phyloP scores from a whole-genome alignment of 257 asterid genomes.

The Eustoma russellianum region DNA sequence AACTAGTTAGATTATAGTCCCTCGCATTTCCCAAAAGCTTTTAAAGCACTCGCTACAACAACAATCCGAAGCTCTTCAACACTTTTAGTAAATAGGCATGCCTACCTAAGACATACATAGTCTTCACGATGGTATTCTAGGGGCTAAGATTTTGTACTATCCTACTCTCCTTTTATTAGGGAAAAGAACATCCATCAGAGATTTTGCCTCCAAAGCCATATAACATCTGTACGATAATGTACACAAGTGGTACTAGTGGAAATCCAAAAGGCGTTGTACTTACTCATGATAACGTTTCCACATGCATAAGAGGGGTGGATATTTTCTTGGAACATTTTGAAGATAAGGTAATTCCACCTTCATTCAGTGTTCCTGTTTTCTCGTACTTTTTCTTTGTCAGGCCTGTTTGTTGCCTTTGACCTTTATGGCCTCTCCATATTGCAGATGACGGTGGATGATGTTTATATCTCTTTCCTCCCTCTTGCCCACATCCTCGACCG shows the following conservation, averaged over 20 bases:
- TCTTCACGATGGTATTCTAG: too few relatives aligned
- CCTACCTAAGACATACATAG: too few relatives aligned
- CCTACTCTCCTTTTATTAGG: constrained; percentile 51
- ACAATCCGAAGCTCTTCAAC: not conserved
- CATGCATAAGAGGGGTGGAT: constrained; percentile 64
- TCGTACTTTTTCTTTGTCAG: not conserved
- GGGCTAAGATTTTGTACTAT: not conserved
- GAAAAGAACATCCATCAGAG: constrained; percentile 45
- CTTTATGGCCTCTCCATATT: not conserved
- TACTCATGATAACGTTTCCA: constrained; percentile 73
- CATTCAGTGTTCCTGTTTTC: not conserved
- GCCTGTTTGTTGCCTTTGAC: not conserved
- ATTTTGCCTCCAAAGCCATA: constrained; percentile 57
- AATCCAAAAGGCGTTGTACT: constrained; percentile 89
- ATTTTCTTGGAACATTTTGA: constrained; percentile 82
- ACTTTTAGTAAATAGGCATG: too few relatives aligned
- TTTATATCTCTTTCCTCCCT: constrained; percentile 92
- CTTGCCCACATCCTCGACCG: constrained; percentile 99
- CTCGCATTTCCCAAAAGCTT: too few relatives aligned
- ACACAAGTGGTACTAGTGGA: constrained; percentile 97
- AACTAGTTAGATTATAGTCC: not conserved
- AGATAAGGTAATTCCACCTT: constrained; percentile 51
- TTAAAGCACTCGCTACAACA: too few relatives aligned
- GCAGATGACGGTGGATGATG: constrained; percentile 92
- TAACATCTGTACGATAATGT: constrained; percentile 73